Conservation (phyloP, 2,329 filamentous ascomycete species). For the Chalaropsis ovoidea region DNA sequence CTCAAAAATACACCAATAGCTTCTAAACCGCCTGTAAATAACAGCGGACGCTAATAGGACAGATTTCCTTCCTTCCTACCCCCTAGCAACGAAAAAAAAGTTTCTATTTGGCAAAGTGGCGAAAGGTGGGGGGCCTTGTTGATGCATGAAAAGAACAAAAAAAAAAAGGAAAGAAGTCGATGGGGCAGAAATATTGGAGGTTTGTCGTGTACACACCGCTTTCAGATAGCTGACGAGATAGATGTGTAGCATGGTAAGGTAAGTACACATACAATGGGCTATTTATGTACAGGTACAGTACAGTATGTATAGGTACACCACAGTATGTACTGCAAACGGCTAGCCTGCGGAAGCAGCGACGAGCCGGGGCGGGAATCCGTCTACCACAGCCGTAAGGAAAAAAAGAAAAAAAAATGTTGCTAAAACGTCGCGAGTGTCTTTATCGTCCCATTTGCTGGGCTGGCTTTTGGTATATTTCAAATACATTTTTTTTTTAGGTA, state of each 20-base stretch:
- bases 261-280: not conserved
- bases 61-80: not conserved
- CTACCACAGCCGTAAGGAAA: too few relatives aligned
- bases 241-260: too few relatives aligned
- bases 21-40: constrained; percentile 8
- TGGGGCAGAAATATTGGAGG: not conserved
- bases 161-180: not conserved
- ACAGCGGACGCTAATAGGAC: not conserved
- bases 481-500: not conserved
- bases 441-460: too few relatives aligned
- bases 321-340: not conserved
- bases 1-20: not conserved
- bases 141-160: not conserved
- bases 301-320: not conserved
- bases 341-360: not conserved
- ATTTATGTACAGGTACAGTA: not conserved
- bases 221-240: not conserved
- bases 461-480: too few relatives aligned
- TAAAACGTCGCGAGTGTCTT: too few relatives aligned
- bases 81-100: not conserved
- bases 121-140: constrained; percentile 3
- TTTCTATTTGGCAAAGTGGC: constrained; percentile 8
- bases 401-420: too few relatives aligned
- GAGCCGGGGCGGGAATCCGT: not conserved
- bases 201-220: constrained; percentile 11